These are phyloP conservation scores for Microcyclosporella mali DNA, from an alignment of 2,329 filamentous ascomycete species.

Conservation along the genomic window DNA sequence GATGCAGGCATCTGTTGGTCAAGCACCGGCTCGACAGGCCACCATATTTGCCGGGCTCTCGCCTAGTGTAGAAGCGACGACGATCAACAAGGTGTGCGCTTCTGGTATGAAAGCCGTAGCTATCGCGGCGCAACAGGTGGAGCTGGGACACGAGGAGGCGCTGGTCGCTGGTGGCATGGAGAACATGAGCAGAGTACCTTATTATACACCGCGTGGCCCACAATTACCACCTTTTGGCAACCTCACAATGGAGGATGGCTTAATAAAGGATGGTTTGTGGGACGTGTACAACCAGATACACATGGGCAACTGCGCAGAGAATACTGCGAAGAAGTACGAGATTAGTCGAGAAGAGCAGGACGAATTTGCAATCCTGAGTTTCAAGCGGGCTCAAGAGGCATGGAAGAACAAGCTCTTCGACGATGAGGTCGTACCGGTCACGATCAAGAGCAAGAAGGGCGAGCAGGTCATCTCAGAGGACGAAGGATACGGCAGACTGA, in stretches of 20 bases:
- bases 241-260: slow-evolving; percentile 78
- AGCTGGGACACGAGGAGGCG: slow-evolving; percentile 80
- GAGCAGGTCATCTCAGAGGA: slow-evolving; percentile 73
- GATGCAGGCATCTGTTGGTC: slow-evolving; percentile 73
- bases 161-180: slow-evolving; percentile 96
- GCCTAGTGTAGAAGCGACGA: slow-evolving; percentile 75
- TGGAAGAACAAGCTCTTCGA: slow-evolving; percentile 78
- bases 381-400: slow-evolving; percentile 80
- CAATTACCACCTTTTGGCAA: slow-evolving; percentile 80
- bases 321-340: slow-evolving; percentile 79
- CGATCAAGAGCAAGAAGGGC: slow-evolving; percentile 76
- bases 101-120: slow-evolving; percentile 89
- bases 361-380: slow-evolving; percentile 80
- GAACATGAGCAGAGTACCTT: slow-evolving; percentile 91
- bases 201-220: slow-evolving; percentile 79
- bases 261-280: slow-evolving; percentile 91
- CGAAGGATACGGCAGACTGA: slow-evolving; percentile 82
- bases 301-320: slow-evolving; percentile 96
- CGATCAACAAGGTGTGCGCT: slow-evolving; percentile 97
- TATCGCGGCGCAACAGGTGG: slow-evolving; percentile 88
- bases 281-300: slow-evolving; percentile 96
- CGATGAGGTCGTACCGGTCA: slow-evolving; percentile 86
- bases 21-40: slow-evolving; percentile 88
- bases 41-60: slow-evolving; percentile 80
- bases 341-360: slow-evolving; percentile 85